Base-by-base conservation (phyloP, 2,329 filamentous ascomycete genomes). In the Colletotrichum sp. region DNA sequence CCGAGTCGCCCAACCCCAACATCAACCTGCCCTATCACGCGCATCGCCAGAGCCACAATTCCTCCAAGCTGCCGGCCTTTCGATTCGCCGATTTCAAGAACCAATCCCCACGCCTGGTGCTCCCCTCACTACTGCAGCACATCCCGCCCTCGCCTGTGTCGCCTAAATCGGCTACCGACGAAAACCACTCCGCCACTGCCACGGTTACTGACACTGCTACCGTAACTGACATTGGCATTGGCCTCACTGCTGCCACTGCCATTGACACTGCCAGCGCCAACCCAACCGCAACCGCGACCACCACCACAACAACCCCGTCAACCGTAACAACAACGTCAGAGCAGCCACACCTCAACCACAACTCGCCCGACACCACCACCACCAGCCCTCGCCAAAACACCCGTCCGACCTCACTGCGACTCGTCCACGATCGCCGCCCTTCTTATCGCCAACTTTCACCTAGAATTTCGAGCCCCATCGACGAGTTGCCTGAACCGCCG, bases 11-110 rank as follows among this genome's bases (percentile, higher is more conserved):
- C 77, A 81, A 71, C n/a, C 8, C 4, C 1, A 52, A 21, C 44
- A 21, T 71, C 64, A 30, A 76, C 66, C 76, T 81, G 71, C 76
- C 88, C 90, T 78, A 82, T 83, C 88, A 91, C 79, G 82, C 83
- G 60, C 89, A 91, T 82, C 88, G 89, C 71, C 88, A 89, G 78
- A 89, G 81, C 80, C 87, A 91, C 82, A 90, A 87, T 80, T 88
- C 89, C 52, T 91, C 89, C 77, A 91, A 91, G 79, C 83, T 91
- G 78, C 89, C 90, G 32, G 86, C 89, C 26, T 90, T 89, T 81
- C 89, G 89, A 75, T 89, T 90, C 80, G 87, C 86, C 78, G 89
- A 91, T 82, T 84, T 83, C 72, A 85, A 84, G 75, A 83, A 64
- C 82, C 85, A 71, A 67, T 71, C 60, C 66, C 57, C 71, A 76